Evolutionary conservation across 208 protist species (phyloP), one percentile per base, ranked within the genome.

Genomic region (Trypanosomatidae sp.): DNA sequence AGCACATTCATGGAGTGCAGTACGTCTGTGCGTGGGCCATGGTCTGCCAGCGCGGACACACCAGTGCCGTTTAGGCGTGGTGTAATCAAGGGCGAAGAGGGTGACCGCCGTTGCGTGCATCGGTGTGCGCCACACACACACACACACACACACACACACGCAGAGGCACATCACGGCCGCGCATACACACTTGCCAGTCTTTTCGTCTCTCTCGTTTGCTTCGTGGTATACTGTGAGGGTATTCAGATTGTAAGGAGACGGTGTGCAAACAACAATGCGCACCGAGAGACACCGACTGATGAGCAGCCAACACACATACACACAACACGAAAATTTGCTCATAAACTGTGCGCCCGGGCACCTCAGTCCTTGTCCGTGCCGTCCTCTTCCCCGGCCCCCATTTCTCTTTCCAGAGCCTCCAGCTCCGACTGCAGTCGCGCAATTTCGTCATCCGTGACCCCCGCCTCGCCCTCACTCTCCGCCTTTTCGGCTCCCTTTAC

Each of bases 371-470:
- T 69, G 15, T 52, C 49, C 19, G 30, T 13, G 39, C 55, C 62
- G 9, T 75, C 74, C 9, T n/a, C 62, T 8, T 64, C 68, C 15
- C 25, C 15, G 13, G 79, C 43, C 17, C 56, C 67, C 67, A 83
- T 78, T 62, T 90, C 84, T 39, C 28, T 49, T 79, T 95, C 93
- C 33, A 97, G 75, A 33, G 89, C 89, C 50, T 83, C 88, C 59
- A 97, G 83, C 82, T 97, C 93, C 25, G 90, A 90, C 82, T 95
- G 81, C 53, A 97, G 83, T 0, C 89, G 83, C 2, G 87, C 87
- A 68, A 97, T 87, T 73, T 97, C 92, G 43, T 93, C 88, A 25
- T 91, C 83, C 43, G 73, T 66, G 49, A 46, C 70, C 3, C 43
- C 76, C 55, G 67, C 75, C 19, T 49, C 73, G 36, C 55, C 76